These are phyloP conservation scores for Solanum etuberosum DNA, from an alignment of 257 asterid genomes.

Conservation along the genomic window DNA sequence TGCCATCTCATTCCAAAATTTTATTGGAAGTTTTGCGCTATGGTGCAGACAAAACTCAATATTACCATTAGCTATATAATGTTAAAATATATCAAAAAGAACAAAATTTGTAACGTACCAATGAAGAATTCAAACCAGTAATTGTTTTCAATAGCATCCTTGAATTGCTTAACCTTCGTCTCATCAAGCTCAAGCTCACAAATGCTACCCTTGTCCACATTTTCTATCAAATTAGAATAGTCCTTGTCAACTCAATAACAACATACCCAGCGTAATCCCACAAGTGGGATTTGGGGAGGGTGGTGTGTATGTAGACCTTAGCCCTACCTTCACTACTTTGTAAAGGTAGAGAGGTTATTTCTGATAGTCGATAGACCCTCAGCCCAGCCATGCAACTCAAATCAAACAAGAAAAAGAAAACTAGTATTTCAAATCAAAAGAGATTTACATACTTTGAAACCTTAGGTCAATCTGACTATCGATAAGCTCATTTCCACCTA, in stretches of 20 bases:
- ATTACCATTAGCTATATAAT: not conserved
- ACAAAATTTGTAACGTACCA: constrained; percentile 25
- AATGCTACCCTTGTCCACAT: constrained; percentile 34
- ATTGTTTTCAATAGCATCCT: constrained; percentile 45
- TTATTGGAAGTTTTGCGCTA: not conserved
- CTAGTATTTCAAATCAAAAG: not conserved
- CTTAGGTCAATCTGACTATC: constrained; percentile 79
- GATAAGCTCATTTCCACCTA: constrained; percentile 97
- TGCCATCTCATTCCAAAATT: not conserved
- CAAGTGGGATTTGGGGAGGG: not conserved
- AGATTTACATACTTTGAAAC: constrained; percentile 48
- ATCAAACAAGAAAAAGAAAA: not conserved
- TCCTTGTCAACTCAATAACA: not conserved
- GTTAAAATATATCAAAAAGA: not conserved
- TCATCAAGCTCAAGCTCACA: constrained; percentile 46
- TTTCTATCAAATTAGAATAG: constrained; percentile 34
- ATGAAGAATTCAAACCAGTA: constrained; percentile 57
- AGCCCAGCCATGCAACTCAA: not conserved
- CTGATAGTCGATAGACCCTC: constrained; percentile 7
- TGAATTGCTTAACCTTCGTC: constrained; percentile 43
- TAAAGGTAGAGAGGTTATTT: constrained; percentile 4
- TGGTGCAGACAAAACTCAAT: not conserved
- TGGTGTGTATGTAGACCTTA: not conserved
- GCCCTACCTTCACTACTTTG: not conserved
- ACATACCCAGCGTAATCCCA: not conserved